phyloP scores from a whole-genome alignment of 140 eudicot genomes.

The Stevia rebaudiana region DNA sequence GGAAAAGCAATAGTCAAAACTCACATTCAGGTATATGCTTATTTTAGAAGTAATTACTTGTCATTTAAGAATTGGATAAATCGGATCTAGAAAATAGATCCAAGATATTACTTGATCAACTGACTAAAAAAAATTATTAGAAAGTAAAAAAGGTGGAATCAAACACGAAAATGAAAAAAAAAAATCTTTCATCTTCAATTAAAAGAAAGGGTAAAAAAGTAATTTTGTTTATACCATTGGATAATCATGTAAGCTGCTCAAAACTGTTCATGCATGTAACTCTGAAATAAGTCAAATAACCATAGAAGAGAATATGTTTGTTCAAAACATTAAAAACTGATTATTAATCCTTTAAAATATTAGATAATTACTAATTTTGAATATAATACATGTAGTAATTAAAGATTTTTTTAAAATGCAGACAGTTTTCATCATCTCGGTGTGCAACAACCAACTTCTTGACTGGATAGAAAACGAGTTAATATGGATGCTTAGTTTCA shows the following conservation, averaged over 20 bases:
- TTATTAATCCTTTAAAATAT: background rate
- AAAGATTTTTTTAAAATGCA: constrained; percentile 20
- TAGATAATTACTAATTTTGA: background rate
- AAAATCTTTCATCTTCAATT: too few relatives aligned
- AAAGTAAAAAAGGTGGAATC: background rate
- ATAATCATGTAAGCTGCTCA: too few relatives aligned
- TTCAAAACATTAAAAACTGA: background rate
- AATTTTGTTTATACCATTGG: too few relatives aligned
- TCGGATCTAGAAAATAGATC: too few relatives aligned
- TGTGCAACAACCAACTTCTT: constrained; percentile 92
- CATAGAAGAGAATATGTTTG: background rate
- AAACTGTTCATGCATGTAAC: too few relatives aligned
- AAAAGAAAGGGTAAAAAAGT: too few relatives aligned
- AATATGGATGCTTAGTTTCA: constrained; percentile 61
- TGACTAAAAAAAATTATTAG: background rate
- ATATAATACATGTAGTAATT: background rate
- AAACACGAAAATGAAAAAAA: too few relatives aligned
- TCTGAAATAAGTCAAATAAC: background rate
- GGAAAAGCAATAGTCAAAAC: constrained; percentile 77
- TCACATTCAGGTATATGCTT: constrained; percentile 57
- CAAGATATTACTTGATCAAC: background rate
- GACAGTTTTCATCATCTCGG: constrained; percentile 75
- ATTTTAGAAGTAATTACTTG: background rate
- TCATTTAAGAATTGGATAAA: background rate
- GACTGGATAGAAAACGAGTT: constrained; percentile 77